Evolutionary conservation across 2,329 filamentous ascomycete genomes (phyloP), one percentile per base, ranked within the genome.

Genomic region (Phyllosticta citribraziliensis): DNA sequence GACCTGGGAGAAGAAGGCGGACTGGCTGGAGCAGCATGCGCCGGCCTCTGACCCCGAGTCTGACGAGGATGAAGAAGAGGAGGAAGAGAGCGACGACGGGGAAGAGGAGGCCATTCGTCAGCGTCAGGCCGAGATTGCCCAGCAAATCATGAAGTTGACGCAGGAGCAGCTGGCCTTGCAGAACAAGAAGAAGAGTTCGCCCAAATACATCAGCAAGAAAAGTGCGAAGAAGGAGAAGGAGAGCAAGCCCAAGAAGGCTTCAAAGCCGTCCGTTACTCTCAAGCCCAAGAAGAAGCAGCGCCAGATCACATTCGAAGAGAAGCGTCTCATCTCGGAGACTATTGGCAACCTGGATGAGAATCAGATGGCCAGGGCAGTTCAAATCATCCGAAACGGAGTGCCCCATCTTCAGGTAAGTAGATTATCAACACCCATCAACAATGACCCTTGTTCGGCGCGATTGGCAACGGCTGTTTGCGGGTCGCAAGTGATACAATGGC

Each of bases 341-440:
- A 94, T 96, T 65, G 88, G 87, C 67, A 86, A 87, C 64, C 84
- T 97, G 62, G 86, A 91, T 19, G 87, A 88, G 56, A 79, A 81
- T n/a, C 86, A 90, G 66, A 88, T 96, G 69, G 83, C 87, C 56
- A 84, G 85, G 66, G 91, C 93, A 0, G 89, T 97, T 33, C 85
- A 88, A 63, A 92, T 97, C 64, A 97, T 99, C 70, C 91, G 95
- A 72, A 85, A 84, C 65, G 93, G 96, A 66, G 74, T 89, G 78
- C 77, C 89, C 76, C 79, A 88, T 80, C 80, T 94, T 78, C 82
- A 84, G 80, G 82, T 78, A 73, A 71, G 74, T 69, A 62, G 54
- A 6, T 9, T 47, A 17, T 19, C 8, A 3, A 30, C 2, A 30
- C 25, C 20, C 20, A 12, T 22, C 33, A 12, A 11, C 24, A n/a